Conservation (phyloP, 306 rosid species). For the Lupinus albus region DNA sequence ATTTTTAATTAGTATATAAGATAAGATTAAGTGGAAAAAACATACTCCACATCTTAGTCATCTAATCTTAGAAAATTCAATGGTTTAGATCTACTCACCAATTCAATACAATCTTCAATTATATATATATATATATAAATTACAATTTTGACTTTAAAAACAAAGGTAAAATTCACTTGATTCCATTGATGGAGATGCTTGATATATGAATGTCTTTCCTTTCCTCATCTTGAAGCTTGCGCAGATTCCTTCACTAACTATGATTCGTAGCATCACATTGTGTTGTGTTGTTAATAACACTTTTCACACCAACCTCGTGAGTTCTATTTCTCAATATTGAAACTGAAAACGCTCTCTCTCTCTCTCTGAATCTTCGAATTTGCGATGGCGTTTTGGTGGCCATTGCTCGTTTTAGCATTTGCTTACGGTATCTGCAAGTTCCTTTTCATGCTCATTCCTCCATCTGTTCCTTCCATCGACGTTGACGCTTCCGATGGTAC, state of each 20-base stretch:
- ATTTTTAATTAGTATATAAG: too few species aligned
- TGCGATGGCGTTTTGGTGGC: constrained; percentile 85
- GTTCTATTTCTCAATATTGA: neutral
- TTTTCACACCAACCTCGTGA: too few species aligned
- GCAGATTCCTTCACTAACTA: constrained; percentile 30
- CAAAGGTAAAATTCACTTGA: too few species aligned
- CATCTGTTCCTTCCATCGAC: constrained; percentile 76
- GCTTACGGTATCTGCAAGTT: constrained; percentile 75
- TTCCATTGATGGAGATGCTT: too few species aligned
- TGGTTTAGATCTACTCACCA: too few species aligned
- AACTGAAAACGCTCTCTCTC: neutral
- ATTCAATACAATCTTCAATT: too few species aligned
- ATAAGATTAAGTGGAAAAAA: too few species aligned
- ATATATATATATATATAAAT: too few species aligned
- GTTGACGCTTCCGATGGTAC: constrained; percentile 87
- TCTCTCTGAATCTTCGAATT: constrained; percentile 35
- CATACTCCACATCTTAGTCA: too few species aligned
- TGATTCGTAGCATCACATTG: constrained; percentile 7
- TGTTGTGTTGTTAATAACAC: neutral
- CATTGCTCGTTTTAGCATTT: constrained; percentile 67
- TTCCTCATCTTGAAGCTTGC: constrained; percentile 20
- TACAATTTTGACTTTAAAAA: too few species aligned
- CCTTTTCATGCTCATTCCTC: constrained; percentile 85
- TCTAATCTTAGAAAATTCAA: too few species aligned
- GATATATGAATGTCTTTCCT: too few species aligned